Percentiles rank a stretch among this genome's conserved stretches.
These are phyloP conservation scores for Garcia nutans DNA, from an alignment of 345 rosid genomes.

Conservation along the genomic window DNA sequence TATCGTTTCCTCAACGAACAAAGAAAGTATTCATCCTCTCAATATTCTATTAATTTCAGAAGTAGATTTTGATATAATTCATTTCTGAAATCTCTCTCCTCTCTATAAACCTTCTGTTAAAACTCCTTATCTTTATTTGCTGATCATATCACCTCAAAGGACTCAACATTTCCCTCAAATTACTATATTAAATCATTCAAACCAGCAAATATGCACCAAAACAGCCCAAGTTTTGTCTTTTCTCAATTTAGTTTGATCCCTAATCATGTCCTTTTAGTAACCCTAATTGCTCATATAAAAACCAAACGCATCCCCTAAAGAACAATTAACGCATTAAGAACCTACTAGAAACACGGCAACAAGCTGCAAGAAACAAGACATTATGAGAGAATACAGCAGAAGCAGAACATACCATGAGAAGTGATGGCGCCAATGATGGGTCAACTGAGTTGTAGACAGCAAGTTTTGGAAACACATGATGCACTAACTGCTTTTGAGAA, in stretches of 20 bases:
- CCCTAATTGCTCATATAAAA: neutral
- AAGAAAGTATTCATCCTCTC: neutral
- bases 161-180: neutral
- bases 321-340: neutral
- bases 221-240: neutral
- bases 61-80: neutral
- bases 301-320: neutral
- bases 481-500: conserved; percentile 86
- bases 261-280: neutral
- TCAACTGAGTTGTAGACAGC: conserved; percentile 99
- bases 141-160: neutral
- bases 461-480: conserved; percentile 93
- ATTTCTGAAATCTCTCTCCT: neutral
- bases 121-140: neutral
- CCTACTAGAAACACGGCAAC: neutral
- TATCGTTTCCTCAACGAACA: neutral
- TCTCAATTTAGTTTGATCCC: neutral
- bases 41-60: neutral
- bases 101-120: neutral
- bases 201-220: neutral
- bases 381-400: neutral
- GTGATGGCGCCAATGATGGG: conserved; percentile 98
- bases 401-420: conserved; percentile 75
- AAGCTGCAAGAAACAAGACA: neutral
- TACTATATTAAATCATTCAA: neutral